A percentile compares a stretch with the other conserved stretches of the same genome.
phyloP scores from a whole-genome alignment of 1,284 basidiomycete genomes.

The Puccinia horiana region DNA sequence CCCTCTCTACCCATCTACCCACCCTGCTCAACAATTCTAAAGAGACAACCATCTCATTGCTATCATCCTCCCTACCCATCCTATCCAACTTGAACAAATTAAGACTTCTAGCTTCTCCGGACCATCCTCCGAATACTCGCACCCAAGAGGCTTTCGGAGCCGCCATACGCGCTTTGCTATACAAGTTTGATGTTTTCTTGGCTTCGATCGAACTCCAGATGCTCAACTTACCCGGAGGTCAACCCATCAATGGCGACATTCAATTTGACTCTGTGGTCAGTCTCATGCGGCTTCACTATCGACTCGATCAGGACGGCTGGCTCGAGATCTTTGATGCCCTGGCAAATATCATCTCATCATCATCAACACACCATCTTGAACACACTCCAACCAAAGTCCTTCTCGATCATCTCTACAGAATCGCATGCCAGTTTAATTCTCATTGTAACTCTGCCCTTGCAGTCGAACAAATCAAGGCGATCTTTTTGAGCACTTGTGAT shows the following conservation, averaged over 20 bases:
- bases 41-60: constrained; percentile 5
- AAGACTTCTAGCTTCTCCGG: neutral
- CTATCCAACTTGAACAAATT: constrained; percentile 19
- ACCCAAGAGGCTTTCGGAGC: constrained; percentile 30
- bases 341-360: constrained; percentile 6
- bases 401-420: constrained; percentile 27
- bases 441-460: constrained; percentile 13
- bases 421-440: constrained; percentile 24
- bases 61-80: constrained; percentile 24
- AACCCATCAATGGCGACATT: neutral
- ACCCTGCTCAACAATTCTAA: constrained; percentile 25
- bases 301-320: constrained; percentile 29
- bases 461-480: constrained; percentile 20
- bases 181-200: constrained; percentile 25
- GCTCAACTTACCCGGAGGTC: constrained; percentile 25
- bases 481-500: constrained; percentile 25
- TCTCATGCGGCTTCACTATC: constrained; percentile 25
- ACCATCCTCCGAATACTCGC: neutral
- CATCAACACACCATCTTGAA: neutral
- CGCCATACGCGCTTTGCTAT: neutral
- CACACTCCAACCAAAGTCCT: constrained; percentile 21
- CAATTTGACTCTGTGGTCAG: neutral
- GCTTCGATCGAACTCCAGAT: constrained; percentile 31
- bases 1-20: constrained; percentile 14
- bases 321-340: constrained; percentile 15